These are phyloP conservation scores for Citrullus amarus DNA, from an alignment of 306 rosid genomes.

Conservation along the genomic window DNA sequence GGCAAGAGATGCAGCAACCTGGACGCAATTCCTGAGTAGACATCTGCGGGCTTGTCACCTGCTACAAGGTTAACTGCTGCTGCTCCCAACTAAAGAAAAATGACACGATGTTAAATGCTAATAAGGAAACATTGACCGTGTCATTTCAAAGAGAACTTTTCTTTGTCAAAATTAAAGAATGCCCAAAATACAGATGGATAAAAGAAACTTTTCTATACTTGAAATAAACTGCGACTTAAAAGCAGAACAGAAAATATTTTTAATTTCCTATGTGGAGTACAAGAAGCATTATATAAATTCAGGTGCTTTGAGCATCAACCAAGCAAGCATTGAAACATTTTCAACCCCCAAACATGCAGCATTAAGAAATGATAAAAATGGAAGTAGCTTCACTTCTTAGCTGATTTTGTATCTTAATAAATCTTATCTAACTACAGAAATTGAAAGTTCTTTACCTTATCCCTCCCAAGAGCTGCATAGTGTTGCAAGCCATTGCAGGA, in stretches of 20 bases:
- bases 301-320: background rate
- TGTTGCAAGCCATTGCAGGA: conserved; percentile 99
- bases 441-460: conserved; percentile 49
- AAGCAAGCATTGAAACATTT: conserved; percentile 1
- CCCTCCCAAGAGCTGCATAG: conserved; percentile 98
- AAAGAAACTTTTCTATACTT: background rate
- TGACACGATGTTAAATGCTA: background rate
- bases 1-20: conserved; percentile 29
- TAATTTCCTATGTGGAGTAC: background rate
- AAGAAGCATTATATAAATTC: background rate
- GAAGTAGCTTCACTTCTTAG: background rate
- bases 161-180: background rate
- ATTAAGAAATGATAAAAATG: background rate
- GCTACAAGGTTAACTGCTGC: conserved; percentile 86
- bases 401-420: background rate
- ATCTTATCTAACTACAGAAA: background rate
- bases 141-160: background rate
- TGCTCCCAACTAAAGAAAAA: conserved; percentile 73
- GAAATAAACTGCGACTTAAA: background rate
- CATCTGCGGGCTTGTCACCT: conserved; percentile 92
- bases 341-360: background rate
- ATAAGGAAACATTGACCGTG: background rate
- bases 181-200: background rate
- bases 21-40: conserved; percentile 86
- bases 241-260: background rate